These are phyloP conservation scores for Plectosphaerella cucumerina DNA, from an alignment of 2,329 filamentous ascomycete species.

Conservation along the genomic window DNA sequence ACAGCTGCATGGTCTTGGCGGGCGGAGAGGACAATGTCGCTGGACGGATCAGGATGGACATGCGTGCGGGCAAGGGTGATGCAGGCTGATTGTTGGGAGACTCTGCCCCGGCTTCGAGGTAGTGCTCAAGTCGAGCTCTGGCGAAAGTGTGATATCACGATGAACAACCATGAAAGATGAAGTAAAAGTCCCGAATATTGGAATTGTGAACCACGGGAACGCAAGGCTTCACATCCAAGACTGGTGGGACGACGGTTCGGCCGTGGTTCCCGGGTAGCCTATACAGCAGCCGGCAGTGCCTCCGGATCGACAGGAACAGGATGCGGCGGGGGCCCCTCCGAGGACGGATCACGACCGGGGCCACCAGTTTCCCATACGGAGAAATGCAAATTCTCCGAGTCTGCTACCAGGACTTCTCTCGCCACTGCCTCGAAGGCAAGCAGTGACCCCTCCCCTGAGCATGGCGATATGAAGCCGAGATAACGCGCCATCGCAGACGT, in stretches of 20 bases:
- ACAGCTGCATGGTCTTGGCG: neutral
- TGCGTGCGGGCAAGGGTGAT: too few relatives aligned
- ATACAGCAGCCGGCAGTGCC: neutral
- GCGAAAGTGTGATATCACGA: neutral
- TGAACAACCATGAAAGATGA: neutral
- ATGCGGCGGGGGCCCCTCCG: neutral
- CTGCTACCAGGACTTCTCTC: too few relatives aligned
- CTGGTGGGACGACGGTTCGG: neutral
- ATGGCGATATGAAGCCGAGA: too few relatives aligned
- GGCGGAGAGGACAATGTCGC: neutral
- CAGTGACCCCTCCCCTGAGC: too few relatives aligned
- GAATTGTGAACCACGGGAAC: neutral
- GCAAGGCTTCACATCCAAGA: neutral
- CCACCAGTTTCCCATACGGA: neutral
- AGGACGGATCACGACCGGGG: neutral
- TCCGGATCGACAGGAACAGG: constrained; percentile 3
- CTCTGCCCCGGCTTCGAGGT: too few relatives aligned
- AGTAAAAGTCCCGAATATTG: too few relatives aligned
- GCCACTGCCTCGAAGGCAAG: too few relatives aligned
- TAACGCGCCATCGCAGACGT: too few relatives aligned
- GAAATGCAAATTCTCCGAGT: too few relatives aligned
- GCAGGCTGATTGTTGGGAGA: too few relatives aligned
- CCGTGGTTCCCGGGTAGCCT: neutral
- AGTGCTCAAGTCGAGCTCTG: neutral
- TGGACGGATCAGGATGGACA: too few relatives aligned